These are phyloP conservation scores for Speleostelium caveatum DNA, from an alignment of 78 protist species.

Conservation along the genomic window DNA sequence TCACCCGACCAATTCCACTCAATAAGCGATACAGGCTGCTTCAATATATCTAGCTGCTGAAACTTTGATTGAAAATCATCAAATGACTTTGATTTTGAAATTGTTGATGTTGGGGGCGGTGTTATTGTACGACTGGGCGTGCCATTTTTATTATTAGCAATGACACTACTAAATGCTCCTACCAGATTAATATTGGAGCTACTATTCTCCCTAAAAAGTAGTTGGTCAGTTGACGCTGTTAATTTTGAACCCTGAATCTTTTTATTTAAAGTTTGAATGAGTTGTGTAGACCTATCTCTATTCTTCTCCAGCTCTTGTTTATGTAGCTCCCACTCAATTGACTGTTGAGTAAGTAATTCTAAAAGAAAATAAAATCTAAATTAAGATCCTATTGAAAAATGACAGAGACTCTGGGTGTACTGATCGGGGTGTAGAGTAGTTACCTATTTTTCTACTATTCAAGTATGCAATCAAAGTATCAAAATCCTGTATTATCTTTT, in stretches of 20 bases:
- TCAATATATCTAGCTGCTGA: slow-evolving; percentile 33
- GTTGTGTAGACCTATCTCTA: slow-evolving; percentile 26
- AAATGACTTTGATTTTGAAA: not conserved
- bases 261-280: slow-evolving; percentile 22
- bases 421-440: too few species aligned
- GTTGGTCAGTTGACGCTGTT: too few species aligned
- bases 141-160: not conserved
- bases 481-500: slow-evolving; percentile 36
- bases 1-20: slow-evolving; percentile 59
- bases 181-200: not conserved
- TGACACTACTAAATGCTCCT: not conserved
- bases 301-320: slow-evolving; percentile 59
- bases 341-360: slow-evolving; percentile 54
- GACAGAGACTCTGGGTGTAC: too few species aligned
- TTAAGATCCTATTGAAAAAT: too few species aligned
- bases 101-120: not conserved
- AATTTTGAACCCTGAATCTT: too few species aligned
- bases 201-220: too few species aligned
- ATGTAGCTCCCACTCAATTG: slow-evolving; percentile 47
- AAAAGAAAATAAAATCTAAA: too few species aligned
- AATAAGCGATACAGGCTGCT: slow-evolving; percentile 41
- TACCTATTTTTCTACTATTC: slow-evolving; percentile 19
- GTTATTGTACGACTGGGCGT: not conserved
- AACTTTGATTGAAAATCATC: not conserved
- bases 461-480: slow-evolving; percentile 39